Evolutionary conservation across 2,329 filamentous ascomycete genomes (phyloP).

Genomic region (Penicillium paneum): DNA sequence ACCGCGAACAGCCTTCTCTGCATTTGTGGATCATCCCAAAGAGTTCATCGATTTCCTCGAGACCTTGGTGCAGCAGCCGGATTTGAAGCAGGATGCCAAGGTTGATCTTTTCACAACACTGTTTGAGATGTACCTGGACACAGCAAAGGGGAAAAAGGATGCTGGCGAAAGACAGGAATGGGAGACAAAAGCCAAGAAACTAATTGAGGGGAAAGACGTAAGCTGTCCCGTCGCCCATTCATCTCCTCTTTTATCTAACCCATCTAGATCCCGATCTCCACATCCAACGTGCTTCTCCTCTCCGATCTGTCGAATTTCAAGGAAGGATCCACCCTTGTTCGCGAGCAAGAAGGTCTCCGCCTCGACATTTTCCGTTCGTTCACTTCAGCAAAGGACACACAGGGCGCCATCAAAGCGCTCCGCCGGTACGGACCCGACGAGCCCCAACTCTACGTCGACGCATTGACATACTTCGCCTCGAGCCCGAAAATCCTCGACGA

Average conservation of each 20-base stretch:
- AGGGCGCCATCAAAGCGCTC: slow-evolving; percentile 82
- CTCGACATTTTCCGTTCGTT: slow-evolving; percentile 98
- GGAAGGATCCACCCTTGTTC: slow-evolving; percentile 86
- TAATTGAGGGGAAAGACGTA: slow-evolving; percentile 76
- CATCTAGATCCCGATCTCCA: slow-evolving; percentile 70
- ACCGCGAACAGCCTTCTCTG: slow-evolving; percentile 87
- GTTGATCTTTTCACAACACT: slow-evolving; percentile 89
- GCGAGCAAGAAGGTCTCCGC: slow-evolving; percentile 85
- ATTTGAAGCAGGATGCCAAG: slow-evolving; percentile 69
- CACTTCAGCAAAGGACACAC: slow-evolving; percentile 85
- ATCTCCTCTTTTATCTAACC: slow-evolving; percentile 11
- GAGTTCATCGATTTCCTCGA: slow-evolving; percentile 93
- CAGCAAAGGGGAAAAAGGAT: slow-evolving; percentile 71
- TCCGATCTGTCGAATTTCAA: slow-evolving; percentile 89
- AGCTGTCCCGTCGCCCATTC: slow-evolving; percentile 3
- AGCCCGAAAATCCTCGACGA: slow-evolving; percentile 77
- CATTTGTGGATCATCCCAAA: slow-evolving; percentile 88
- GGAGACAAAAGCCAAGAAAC: slow-evolving; percentile 84
- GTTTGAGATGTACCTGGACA: slow-evolving; percentile 97
- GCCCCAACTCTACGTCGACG: slow-evolving; percentile 86
- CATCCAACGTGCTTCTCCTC: slow-evolving; percentile 86
- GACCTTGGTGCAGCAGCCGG: slow-evolving; percentile 71
- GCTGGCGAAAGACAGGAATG: slow-evolving; percentile 67
- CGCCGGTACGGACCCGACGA: slow-evolving; percentile 89
- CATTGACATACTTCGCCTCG: slow-evolving; percentile 89